phyloP scores from a whole-genome alignment of 805 yeast genomes.

The Kodamaea neixiangensis region DNA sequence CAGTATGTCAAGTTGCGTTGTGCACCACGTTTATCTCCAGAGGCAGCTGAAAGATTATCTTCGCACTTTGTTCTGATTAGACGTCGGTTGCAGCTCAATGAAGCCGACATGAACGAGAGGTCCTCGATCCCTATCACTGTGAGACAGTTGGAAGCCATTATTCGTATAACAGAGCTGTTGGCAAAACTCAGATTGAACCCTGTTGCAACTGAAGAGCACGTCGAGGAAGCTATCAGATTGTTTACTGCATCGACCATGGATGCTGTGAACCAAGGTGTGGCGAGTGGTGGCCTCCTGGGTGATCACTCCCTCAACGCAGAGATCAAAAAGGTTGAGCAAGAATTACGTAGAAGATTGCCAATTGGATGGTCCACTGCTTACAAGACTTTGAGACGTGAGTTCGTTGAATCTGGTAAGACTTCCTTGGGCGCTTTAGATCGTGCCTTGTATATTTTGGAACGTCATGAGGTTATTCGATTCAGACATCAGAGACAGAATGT shows the following conservation, averaged over 20 bases:
- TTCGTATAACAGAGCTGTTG: constrained; percentile 90
- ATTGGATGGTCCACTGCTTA: constrained; percentile 95
- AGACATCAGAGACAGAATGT: constrained; percentile 85
- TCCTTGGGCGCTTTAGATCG: constrained; percentile 75
- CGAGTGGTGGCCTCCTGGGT: constrained; percentile 40
- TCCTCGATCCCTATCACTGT: constrained; percentile 96
- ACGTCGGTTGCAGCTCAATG: constrained; percentile 77
- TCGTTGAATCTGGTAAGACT: constrained; percentile 65
- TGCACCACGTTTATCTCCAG: constrained; percentile 88
- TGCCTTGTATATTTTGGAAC: constrained; percentile 78
- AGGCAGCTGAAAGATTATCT: constrained; percentile 86
- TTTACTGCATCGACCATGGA: constrained; percentile 98
- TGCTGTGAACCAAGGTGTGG: constrained; percentile 75
- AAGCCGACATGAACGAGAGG: constrained; percentile 78
- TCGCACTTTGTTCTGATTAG: constrained; percentile 92
- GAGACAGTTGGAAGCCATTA: constrained; percentile 96
- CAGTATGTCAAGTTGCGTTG: constrained; percentile 87
- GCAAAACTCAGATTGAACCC: constrained; percentile 86
- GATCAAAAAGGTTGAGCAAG: constrained; percentile 77
- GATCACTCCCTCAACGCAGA: constrained; percentile 67
- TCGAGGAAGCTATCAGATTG: constrained; percentile 90
- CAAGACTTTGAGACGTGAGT: constrained; percentile 78
- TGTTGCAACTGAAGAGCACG: constrained; percentile 84
- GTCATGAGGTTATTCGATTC: constrained; percentile 84
- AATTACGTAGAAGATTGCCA: constrained; percentile 86